Percentiles rank a stretch among this genome's conserved stretches.
phyloP scores from a whole-genome alignment of 768 basidiomycete genomes.

The Glaciozyma antarctica region DNA sequence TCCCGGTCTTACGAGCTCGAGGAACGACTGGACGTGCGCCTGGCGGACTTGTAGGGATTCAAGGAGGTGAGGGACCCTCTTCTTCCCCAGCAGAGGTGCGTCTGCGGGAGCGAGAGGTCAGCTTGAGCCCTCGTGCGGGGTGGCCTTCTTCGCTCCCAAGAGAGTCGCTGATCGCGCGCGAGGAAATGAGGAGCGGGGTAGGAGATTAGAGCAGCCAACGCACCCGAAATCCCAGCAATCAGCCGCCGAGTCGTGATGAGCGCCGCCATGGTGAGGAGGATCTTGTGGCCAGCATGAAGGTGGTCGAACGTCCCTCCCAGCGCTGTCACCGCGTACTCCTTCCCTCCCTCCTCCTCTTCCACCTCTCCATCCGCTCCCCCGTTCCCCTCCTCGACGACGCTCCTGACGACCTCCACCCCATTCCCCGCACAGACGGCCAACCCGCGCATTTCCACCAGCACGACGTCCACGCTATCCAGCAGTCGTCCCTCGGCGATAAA shows the following conservation, averaged over 20 bases:
- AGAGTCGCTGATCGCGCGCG: neutral
- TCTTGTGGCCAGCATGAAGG: slow-evolving; percentile 93
- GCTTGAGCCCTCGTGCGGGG: slow-evolving; percentile 1
- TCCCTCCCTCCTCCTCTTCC: neutral
- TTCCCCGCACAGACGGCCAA: neutral
- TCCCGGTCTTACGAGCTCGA: slow-evolving; percentile 58
- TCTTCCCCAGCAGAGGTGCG: slow-evolving; percentile 60
- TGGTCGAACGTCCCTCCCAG: slow-evolving; percentile 98
- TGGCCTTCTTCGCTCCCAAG: neutral
- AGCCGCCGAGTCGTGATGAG: slow-evolving; percentile 70
- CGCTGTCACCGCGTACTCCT: slow-evolving; percentile 50
- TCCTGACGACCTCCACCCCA: neutral
- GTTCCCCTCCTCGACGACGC: slow-evolving; percentile 3
- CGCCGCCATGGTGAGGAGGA: slow-evolving; percentile 82
- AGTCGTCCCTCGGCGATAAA: neutral
- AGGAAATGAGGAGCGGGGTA: neutral
- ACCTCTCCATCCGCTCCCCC: neutral
- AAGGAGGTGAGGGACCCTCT: slow-evolving; percentile 58
- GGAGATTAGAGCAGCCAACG: slow-evolving; percentile 24
- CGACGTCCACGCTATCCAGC: slow-evolving; percentile 16
- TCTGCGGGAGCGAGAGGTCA: slow-evolving; percentile 43
- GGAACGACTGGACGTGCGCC: slow-evolving; percentile 55
- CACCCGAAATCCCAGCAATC: slow-evolving; percentile 82
- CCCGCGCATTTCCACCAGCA: slow-evolving; percentile 11
- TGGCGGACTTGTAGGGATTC: slow-evolving; percentile 55